Evolutionary conservation across 805 yeast genomes (phyloP), one percentile per base, ranked within the genome.

Genomic region (Starmerella apicola): DNA sequence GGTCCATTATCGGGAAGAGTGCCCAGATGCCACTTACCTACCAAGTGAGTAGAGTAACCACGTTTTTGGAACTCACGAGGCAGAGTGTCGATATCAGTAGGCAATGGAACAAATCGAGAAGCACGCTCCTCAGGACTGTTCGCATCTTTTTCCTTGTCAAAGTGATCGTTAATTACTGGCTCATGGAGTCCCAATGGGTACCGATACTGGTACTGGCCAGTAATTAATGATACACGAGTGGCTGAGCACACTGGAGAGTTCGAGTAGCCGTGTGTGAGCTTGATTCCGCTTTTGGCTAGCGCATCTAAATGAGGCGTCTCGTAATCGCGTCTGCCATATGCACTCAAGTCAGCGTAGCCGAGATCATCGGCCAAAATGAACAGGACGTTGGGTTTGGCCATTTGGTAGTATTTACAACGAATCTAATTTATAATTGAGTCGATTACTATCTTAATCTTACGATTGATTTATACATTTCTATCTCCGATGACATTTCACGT

Each of bases 161-260:
- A 34, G 3, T 10, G 21, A 6, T 36, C 16, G 17, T 22, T 24
- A n/a, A 39, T 39, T 3, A 48, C 38, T 4, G 53, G 53, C 36
- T 50, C 53, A 18, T 50, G 50, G 6, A 50, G 43, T 6, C 53
- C 53, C 9, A 43, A 41, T 2, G 42, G 39, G 28, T 45, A 49
- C 16, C 51, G 43, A 46, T 74, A 78, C 51, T 74, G 71, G 49
- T 74, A 78, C 4, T 77, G 72, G 3, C 79, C 81, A 2, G 74
- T 68, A 31, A 74, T 55, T 3, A 74, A 60, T 73, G 73, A 73
- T 9, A 78, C 72, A 43, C 79, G 58, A 0, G 79, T 74, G 6
- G 80, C 79, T 2, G 79, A 72, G 48, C 79, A 74, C 2, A 78
- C 79, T 1, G 79, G 78, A 3, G 77, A 66, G 3, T 78, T 78